Evolutionary conservation across 306 rosid genomes (phyloP).

Genomic region (Leucaena leucocephala): DNA sequence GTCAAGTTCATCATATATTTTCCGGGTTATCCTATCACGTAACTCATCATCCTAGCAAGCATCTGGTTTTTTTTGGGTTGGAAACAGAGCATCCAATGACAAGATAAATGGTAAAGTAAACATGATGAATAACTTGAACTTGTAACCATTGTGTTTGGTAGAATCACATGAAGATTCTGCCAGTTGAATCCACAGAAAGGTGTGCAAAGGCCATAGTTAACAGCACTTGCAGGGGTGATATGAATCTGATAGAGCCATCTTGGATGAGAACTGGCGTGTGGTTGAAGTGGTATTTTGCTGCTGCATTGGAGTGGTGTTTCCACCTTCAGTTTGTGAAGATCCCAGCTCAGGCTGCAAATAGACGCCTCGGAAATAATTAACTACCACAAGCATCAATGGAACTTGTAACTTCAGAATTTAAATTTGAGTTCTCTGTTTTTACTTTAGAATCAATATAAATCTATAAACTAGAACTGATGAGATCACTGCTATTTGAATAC

Average conservation of each 20-base stretch:
- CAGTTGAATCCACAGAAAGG: conserved; percentile 26
- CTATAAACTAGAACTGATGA: no score
- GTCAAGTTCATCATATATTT: not conserved
- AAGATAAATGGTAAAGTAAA: not conserved
- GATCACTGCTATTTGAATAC: no score
- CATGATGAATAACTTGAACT: not conserved
- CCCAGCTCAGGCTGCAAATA: conserved; percentile 1
- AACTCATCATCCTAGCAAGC: no score
- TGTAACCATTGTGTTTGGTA: no score
- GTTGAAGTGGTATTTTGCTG: conserved; percentile 23
- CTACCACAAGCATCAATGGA: not conserved
- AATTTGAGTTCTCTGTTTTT: not conserved
- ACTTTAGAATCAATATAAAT: not conserved
- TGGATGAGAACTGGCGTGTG: conserved; percentile 29
- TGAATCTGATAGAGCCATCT: conserved; percentile 40
- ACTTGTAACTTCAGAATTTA: not conserved
- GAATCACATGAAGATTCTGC: conserved; percentile 31
- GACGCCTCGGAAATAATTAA: not conserved
- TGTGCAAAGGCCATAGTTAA: conserved; percentile 37
- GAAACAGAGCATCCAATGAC: not conserved
- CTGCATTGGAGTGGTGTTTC: not conserved
- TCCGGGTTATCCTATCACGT: no score
- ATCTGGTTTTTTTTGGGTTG: no score
- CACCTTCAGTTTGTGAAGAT: not conserved
- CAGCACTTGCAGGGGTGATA: conserved; percentile 41